Percentiles rank a stretch among this genome's conserved stretches.
Conservation (phyloP, 2,329 filamentous ascomycete species). For the Akanthomyces muscarius region DNA sequence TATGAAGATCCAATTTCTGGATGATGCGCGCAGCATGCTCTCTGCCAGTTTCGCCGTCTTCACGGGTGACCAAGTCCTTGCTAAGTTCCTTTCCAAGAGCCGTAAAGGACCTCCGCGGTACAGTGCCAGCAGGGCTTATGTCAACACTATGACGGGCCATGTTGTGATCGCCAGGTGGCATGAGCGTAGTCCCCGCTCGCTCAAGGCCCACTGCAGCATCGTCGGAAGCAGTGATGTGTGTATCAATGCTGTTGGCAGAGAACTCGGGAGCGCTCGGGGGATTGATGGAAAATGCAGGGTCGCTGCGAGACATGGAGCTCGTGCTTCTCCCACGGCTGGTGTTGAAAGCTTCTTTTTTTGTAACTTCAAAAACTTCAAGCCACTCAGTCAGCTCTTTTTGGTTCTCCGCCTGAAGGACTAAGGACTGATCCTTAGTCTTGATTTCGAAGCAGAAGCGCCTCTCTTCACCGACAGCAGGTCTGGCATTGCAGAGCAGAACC, state of each 20-base stretch:
- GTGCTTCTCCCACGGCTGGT: conserved; percentile 55
- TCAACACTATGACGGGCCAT: conserved; percentile 69
- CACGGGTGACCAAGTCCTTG: conserved; percentile 32
- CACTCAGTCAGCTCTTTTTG: conserved; percentile 90
- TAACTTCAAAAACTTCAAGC: conserved; percentile 88
- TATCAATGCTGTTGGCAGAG: conserved; percentile 71
- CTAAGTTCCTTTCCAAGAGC: conserved; percentile 43
- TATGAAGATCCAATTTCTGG: conserved; percentile 84
- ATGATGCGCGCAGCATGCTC: conserved; percentile 88
- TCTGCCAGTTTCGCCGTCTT: conserved; percentile 70
- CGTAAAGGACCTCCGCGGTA: conserved; percentile 51
- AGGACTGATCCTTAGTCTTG: conserved; percentile 91
- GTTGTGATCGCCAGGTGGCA: conserved; percentile 56
- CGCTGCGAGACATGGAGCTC: conserved; percentile 45
- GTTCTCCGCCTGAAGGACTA: conserved; percentile 88
- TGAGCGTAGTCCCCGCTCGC: conserved; percentile 58
- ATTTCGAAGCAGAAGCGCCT: conserved; percentile 96
- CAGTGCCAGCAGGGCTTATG: conserved; percentile 44
- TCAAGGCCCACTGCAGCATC: conserved; percentile 43
- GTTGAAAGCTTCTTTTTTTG: conserved; percentile 89
- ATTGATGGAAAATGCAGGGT: conserved; percentile 87
- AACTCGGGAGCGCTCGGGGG: conserved; percentile 87
- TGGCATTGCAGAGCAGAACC: conserved; percentile 87
- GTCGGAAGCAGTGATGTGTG: conserved; percentile 57
- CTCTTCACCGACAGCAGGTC: conserved; percentile 87